A percentile compares a stretch with the other conserved stretches of the same genome.
Evolutionary conservation across 2,329 filamentous ascomycete genomes (phyloP).

Genomic region (Colletotrichum gigasporum): DNA sequence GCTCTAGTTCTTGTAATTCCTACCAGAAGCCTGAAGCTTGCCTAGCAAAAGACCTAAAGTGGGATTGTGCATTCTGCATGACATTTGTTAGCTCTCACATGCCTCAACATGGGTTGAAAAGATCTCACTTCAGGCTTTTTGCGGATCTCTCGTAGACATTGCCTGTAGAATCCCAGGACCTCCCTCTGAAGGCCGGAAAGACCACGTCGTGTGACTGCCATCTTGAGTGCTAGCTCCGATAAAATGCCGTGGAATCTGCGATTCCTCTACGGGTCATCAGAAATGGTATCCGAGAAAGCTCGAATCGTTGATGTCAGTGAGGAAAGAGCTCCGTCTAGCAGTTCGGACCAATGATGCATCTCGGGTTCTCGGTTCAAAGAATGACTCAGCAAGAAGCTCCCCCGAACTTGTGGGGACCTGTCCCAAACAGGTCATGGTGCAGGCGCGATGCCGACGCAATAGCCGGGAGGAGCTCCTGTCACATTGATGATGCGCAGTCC

Average conservation of each 20-base stretch:
- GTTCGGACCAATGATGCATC: not conserved
- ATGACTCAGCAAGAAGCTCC: conserved; percentile 24
- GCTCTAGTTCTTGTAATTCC: no score
- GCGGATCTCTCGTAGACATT: conserved; percentile 82
- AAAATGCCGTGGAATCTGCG: not conserved
- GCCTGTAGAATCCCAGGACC: conserved; percentile 85
- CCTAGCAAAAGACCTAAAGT: conserved; percentile 74
- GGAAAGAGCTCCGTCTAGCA: conserved; percentile 1
- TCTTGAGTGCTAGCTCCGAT: not conserved
- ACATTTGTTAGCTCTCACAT: conserved; percentile 5
- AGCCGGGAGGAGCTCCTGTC: not conserved
- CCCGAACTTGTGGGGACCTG: conserved; percentile 5
- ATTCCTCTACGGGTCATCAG: not conserved
- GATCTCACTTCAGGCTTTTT: conserved; percentile 77
- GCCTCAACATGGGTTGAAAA: not conserved
- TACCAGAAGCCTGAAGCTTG: conserved; percentile 43
- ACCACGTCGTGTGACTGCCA: conserved; percentile 39
- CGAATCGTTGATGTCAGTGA: conserved; percentile 23
- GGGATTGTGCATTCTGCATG: conserved; percentile 62
- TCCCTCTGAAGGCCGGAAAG: conserved; percentile 91
- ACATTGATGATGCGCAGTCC: not conserved
- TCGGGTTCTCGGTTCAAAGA: not conserved
- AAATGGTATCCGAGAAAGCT: not conserved
- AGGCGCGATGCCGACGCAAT: conserved; percentile 9
- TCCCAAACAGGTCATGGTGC: not conserved